Evolutionary conservation across 1,139 yeast genomes (phyloP).

Genomic region (Nakaseomyces nivariensis): DNA sequence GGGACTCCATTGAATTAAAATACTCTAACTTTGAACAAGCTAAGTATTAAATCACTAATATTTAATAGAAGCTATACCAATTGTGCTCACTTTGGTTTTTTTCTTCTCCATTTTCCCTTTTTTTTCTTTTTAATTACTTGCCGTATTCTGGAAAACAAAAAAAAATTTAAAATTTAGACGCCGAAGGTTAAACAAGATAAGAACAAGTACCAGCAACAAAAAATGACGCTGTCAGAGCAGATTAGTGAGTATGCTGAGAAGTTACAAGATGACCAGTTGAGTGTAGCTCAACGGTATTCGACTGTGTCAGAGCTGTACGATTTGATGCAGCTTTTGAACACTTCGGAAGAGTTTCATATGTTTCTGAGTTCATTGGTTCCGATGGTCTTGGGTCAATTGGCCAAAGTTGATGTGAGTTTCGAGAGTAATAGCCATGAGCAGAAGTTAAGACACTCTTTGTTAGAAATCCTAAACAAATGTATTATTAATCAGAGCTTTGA

Average conservation of each 20-base stretch:
- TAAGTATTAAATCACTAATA: too few relatives aligned
- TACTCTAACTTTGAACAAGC: too few relatives aligned
- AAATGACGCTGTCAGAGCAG: conserved; percentile 14
- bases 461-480: conserved; percentile 74
- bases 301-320: conserved; percentile 71
- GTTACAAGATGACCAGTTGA: conserved; percentile 20
- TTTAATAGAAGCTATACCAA: too few relatives aligned
- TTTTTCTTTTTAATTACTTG: background rate
- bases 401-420: conserved; percentile 66
- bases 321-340: conserved; percentile 72
- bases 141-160: background rate
- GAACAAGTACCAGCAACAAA: background rate
- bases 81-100: too few relatives aligned
- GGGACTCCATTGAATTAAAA: too few relatives aligned
- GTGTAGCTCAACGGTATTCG: conserved; percentile 18
- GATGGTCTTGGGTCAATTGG: conserved; percentile 48
- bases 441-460: conserved; percentile 60
- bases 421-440: conserved; percentile 54
- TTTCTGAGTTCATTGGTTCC: conserved; percentile 57
- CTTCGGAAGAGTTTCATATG: conserved; percentile 61
- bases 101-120: background rate
- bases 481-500: conserved; percentile 77
- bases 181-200: background rate
- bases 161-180: background rate
- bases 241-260: conserved; percentile 30